Evolutionary conservation across 768 basidiomycete genomes (phyloP), one percentile per base, ranked within the genome.

Genomic region (Calocybe gangraenosa): DNA sequence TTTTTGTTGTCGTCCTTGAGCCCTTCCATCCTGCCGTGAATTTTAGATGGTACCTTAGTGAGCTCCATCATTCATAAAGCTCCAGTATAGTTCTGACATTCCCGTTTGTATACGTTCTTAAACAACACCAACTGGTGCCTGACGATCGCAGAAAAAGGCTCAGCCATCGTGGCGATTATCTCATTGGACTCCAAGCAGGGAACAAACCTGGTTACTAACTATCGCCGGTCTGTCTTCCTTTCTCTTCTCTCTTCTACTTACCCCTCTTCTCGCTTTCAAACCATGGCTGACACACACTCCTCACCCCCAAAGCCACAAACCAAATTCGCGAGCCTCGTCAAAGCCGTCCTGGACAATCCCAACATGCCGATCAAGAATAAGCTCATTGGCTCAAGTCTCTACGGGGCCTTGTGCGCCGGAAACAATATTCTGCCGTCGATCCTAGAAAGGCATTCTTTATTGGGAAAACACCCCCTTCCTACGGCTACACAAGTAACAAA

Each of bases 201-300:
- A 88, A 90, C 58, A 87, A 90, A 63, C 87, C 87, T 13, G 87
- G 90, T 67, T 74, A 88, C 51, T 91, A 83, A 51, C 64, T 70
- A 8, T 47, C 56, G 59, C 70, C 63, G 8, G 61, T 49, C 32
- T 1, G 22, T 0, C 7, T 23, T 37, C 7, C 5, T 15, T n/a
- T 6, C 15, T 23, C 23, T 47, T 13, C 48, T 2, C 60, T 49
- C 19, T n/a, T n/a, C n/a, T n/a, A n/a, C n/a, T n/a, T n/a, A n/a
- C n/a, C 20, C 7, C 25, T 28, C 25, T 28, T 28, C 11, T 28
- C 11, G 25, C 11, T n/a, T n/a, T n/a, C 11, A 13, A 1, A 6
- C 14, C 30, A 31, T 14, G 30, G 14, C 30, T 31, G 30, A 31
- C 36, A 30, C 14, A 37, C n/a, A n/a, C n/a, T n/a, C n/a, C n/a